Conservation (phyloP, 192 early-diverging fungal species). For the Entomortierella beljakovae region DNA sequence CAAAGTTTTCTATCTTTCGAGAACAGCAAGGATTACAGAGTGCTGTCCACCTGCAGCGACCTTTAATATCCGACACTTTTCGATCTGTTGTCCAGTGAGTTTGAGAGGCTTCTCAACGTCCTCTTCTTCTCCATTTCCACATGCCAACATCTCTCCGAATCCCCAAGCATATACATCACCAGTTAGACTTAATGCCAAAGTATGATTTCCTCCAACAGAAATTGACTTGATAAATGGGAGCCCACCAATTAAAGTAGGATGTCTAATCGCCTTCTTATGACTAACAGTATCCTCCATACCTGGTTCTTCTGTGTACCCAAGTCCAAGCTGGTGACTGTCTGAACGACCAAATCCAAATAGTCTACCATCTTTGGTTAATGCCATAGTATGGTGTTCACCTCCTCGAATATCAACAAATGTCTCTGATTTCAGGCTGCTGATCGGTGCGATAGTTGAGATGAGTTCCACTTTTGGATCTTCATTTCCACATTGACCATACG, state of each 20-base stretch:
- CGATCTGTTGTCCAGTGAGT: slow-evolving; percentile 75
- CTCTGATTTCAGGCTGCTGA: slow-evolving; percentile 62
- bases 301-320: slow-evolving; percentile 56
- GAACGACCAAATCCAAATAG: slow-evolving; percentile 88
- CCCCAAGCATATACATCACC: slow-evolving; percentile 88
- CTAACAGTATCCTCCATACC: slow-evolving; percentile 37
- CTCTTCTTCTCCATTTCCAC: slow-evolving; percentile 82
- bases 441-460: slow-evolving; percentile 65
- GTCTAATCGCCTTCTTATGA: slow-evolving; percentile 69
- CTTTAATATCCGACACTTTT: slow-evolving; percentile 69
- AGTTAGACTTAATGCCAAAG: slow-evolving; percentile 64
- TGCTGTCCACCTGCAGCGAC: slow-evolving; percentile 88
- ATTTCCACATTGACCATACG: slow-evolving; percentile 86
- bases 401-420: slow-evolving; percentile 73
- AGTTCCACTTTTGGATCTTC: slow-evolving; percentile 53
- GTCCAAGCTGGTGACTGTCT: slow-evolving; percentile 86
- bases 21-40: slow-evolving; percentile 64
- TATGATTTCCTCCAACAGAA: slow-evolving; percentile 72
- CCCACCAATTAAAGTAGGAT: slow-evolving; percentile 65
- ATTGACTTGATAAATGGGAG: slow-evolving; percentile 58
- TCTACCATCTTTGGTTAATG: slow-evolving; percentile 77
- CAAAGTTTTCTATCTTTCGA: neutral
- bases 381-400: slow-evolving; percentile 88
- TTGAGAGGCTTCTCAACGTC: slow-evolving; percentile 76
- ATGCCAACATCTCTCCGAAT: slow-evolving; percentile 86